A percentile compares a stretch with the other conserved stretches of the same genome.
These are phyloP conservation scores for Thalia dealbata DNA, from an alignment of 176 grass and related monocot genomes.

Conservation along the genomic window DNA sequence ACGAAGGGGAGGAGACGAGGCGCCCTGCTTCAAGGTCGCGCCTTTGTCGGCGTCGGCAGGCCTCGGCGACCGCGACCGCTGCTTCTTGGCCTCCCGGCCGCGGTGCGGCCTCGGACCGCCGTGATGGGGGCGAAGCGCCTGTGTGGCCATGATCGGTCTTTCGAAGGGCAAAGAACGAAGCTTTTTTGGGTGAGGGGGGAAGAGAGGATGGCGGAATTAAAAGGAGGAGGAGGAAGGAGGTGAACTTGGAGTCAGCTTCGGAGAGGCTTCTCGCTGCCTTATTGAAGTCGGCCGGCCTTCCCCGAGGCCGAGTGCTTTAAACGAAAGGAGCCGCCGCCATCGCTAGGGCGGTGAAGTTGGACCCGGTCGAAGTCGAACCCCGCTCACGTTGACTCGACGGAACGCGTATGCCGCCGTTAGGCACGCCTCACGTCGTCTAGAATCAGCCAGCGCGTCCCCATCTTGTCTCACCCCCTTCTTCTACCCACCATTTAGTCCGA, in stretches of 20 bases:
- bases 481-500: too few relatives aligned
- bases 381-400: too few relatives aligned
- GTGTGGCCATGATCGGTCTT: conserved; percentile 28
- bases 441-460: too few relatives aligned
- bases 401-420: too few relatives aligned
- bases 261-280: conserved; percentile 1
- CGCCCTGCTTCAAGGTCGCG: neutral
- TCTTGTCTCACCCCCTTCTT: too few relatives aligned
- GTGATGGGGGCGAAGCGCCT: conserved; percentile 33
- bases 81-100: neutral
- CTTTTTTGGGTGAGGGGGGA: neutral
- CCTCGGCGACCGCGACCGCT: neutral
- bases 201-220: neutral
- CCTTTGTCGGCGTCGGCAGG: neutral
- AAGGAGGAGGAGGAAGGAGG: neutral
- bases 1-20: too few relatives aligned
- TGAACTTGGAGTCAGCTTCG: neutral
- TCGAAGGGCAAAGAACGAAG: neutral
- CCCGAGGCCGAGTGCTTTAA: too few relatives aligned
- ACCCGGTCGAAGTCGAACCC: too few relatives aligned
- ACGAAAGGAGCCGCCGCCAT: too few relatives aligned
- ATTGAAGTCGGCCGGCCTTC: too few relatives aligned
- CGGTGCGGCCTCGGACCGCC: neutral
- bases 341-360: too few relatives aligned
- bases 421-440: too few relatives aligned